Evolutionary conservation across 1,284 basidiomycete genomes (phyloP), one percentile per base, ranked within the genome.

Genomic region (Schizophyllum commune): DNA sequence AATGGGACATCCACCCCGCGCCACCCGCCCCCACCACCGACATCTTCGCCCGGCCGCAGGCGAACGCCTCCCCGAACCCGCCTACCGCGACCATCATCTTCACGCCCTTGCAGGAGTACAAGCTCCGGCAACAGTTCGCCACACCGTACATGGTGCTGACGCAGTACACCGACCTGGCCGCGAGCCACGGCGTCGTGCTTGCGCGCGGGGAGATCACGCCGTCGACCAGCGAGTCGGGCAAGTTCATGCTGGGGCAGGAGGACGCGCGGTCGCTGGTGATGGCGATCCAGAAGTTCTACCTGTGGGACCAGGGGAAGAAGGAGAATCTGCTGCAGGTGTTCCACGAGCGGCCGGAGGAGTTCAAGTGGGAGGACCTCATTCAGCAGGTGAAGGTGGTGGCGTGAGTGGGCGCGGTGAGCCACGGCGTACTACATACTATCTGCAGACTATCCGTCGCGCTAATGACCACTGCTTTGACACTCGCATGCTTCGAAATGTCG

Each of bases 91-190:
- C 94, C 0, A 81, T 96, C 52, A 82, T 99, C 58, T 97, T 97
- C 77, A 96, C 96, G 0, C 92, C 96, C 4, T 80, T 98, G 58
- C 90, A 92, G 67, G 96, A 98, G 76, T 99, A 94, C 83, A 97
- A 98, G 75, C 77, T 87, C 61, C 86, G 91, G 33, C 83, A 85
- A 64, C 83, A 90, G 55, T 98, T 91, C 74, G 93, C 96, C 2
- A 95, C 94, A 47, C 96, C 96, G 0, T 90, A 92, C 69, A 81
- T 99, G 27, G 91, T 93, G 39, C 71, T 98, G 56, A 97, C 96
- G 5, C 86, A 94, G 72, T 98, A 98, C 75, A 91, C 96, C 52
- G 96, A 99, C 70, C 76, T 99, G 6, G 83, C 88, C 1, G 71
- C 81, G 27, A 88, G 88, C 5, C 96, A 98, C 71, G 87, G 85